Base-by-base conservation (phyloP, 2,329 filamentous ascomycete species). In the Torrubiella hemipterigena region DNA sequence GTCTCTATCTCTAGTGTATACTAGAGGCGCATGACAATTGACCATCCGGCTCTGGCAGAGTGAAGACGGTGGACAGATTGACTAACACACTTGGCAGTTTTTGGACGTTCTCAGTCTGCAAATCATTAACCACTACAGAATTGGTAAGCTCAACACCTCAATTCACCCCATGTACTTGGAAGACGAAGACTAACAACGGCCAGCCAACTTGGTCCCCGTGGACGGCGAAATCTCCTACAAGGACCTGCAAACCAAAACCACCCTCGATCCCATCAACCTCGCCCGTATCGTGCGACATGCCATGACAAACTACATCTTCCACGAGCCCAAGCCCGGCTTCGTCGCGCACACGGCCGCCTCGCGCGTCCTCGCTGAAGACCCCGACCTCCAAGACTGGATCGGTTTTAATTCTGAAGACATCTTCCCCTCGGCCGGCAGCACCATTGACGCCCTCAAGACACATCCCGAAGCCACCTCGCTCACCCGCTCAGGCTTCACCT, bases 301-400 rank as follows among this genome's bases (percentile, higher is more conserved):
- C 23, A 74, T 75, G 59, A 73, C 69, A 10, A 68, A 64, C 39
- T 54, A 57, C 9, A 58, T 77, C 35, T 74, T 77, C 49, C 44
- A 52, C 26, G 71, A 77, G 40, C 59, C 64, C 1, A 46, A 47
- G 5, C 62, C 65, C 0, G 63, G 65, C 2, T 38, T 59, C 3
- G 61, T 77, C 36, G 63, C 61, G 7, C 73, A 77, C 45, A 73
- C 67, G 3, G 63, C 67, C 2, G 58, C 61, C 2, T 75, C 69
- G 2, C 59, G 58, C 4, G 47, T 65, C 3, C 56, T 77, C 1
- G 63, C 61, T 10, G 55, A 65, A 33, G 63, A 73, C 41, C 39
- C 44, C 3, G 45, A 50, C 16, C 57, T 74, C 34, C 56, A 61
- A 31, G 64, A 65, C 38, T 75, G 69, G 67, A 54, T 73, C 4